Evolutionary conservation across 768 basidiomycete species (phyloP), one percentile per base, ranked within the genome.

Genomic region (Boletus rufocinnamomeus): DNA sequence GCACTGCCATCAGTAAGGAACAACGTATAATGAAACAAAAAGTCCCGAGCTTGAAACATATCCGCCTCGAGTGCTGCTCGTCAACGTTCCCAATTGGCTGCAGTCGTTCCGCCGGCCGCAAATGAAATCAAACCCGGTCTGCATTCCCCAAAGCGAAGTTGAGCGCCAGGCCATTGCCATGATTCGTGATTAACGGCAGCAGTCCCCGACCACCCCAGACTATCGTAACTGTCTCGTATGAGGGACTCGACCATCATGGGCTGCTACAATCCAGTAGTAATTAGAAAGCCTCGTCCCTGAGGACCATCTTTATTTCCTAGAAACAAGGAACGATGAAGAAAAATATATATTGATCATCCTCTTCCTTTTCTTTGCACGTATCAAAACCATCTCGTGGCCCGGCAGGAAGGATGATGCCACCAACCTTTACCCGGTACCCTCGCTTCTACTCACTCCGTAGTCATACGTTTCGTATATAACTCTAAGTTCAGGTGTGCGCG

Each of bases 401-500:
- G 27, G 17, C 46, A 30, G 28, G 19, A 48, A 48, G 19, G 10
- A 3, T 32, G n/a, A 32, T 21, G 30, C n/a, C 30, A 32, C 30
- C 13, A 32, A 25, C 19, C 17, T 11, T 19, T n/a, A 30, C 11
- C 19, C 2, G 45, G 10, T 13, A 13, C 10, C 19, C 19, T 27
- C 19, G 47, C 28, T 30, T 30, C 28, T 30, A 14, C 19, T 30
- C 25, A 48, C 28, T 19, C 34, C 9, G 17, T 40, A 23, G 30
- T 7, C 21, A 41, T 40, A 11, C 9, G 56, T 27, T 49, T 45
- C 38, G 27, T 9, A 44, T 28, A 48, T 28, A 27, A 34, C 30
- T 46, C 47, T 28, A n/a, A 48, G 14, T 25, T 37, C 3, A 60
- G 21, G 11, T 56, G 58, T 44, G 50, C 23, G 2, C 57, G 56